These are phyloP conservation scores for Pythium monospermum DNA, from an alignment of 352 stramenopile genomes.

Conservation along the genomic window DNA sequence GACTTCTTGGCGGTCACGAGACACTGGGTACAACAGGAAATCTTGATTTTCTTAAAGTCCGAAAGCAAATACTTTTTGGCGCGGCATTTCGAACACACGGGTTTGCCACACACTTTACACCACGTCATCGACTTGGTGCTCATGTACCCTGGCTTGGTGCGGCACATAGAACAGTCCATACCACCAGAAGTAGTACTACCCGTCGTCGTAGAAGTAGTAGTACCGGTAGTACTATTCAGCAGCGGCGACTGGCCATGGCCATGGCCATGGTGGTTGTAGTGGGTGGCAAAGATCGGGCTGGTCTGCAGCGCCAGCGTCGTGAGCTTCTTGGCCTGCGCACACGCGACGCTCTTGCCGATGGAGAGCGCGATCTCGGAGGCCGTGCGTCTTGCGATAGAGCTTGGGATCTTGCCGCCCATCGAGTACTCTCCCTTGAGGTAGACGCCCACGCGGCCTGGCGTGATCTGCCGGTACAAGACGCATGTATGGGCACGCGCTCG, in stretches of 20 bases:
- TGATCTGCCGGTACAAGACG: slow-evolving; percentile 16
- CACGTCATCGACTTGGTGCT: slow-evolving; percentile 23
- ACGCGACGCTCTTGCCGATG: slow-evolving; percentile 10
- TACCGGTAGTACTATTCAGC: neutral
- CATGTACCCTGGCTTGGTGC: slow-evolving; percentile 5
- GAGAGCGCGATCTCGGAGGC: slow-evolving; percentile 18
- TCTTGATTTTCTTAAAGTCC: slow-evolving; percentile 17
- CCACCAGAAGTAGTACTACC: too few relatives aligned
- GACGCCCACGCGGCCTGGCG: slow-evolving; percentile 3
- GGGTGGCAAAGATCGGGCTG: slow-evolving; percentile 18
- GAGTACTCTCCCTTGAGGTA: slow-evolving; percentile 19
- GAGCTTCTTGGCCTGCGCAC: slow-evolving; percentile 25
- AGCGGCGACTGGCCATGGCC: neutral
- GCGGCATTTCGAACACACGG: slow-evolving; percentile 25
- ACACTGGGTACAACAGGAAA: slow-evolving; percentile 28
- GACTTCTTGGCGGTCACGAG: slow-evolving; percentile 16
- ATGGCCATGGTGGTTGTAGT: neutral
- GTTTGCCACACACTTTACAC: slow-evolving; percentile 22
- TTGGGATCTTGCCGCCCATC: slow-evolving; percentile 9
- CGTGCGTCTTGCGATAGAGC: slow-evolving; percentile 6
- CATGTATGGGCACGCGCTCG: slow-evolving; percentile 4
- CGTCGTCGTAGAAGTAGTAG: too few relatives aligned
- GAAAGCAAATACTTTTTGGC: slow-evolving; percentile 15
- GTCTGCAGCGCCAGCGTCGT: slow-evolving; percentile 15
- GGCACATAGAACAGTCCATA: slow-evolving; percentile 25